phyloP scores from a whole-genome alignment of 2,329 filamentous ascomycete species.

The Paradendryphiella salina region DNA sequence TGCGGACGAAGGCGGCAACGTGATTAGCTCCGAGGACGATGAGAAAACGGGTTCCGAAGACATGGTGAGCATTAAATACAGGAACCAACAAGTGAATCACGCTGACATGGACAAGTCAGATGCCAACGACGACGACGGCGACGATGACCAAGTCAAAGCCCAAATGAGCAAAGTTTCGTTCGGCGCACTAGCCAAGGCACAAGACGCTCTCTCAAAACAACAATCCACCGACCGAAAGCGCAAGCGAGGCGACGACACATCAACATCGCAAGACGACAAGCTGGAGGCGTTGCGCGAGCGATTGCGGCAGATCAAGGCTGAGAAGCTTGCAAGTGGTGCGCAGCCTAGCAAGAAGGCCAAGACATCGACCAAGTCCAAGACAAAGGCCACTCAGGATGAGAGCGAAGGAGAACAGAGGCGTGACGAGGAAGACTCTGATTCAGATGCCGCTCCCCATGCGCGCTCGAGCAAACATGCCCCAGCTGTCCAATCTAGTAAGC shows the following conservation, averaged over 20 bases:
- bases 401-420: slow-evolving; percentile 38
- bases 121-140: slow-evolving; percentile 47
- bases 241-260: slow-evolving; percentile 48
- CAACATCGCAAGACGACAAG: slow-evolving; percentile 51
- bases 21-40: slow-evolving; percentile 43
- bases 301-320: slow-evolving; percentile 50
- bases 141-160: slow-evolving; percentile 49
- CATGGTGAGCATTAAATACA: slow-evolving; percentile 21
- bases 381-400: slow-evolving; percentile 15
- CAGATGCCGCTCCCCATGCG: slow-evolving; percentile 44
- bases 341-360: slow-evolving; percentile 29
- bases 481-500: slow-evolving; percentile 77
- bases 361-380: slow-evolving; percentile 20
- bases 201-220: slow-evolving; percentile 63
- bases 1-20: slow-evolving; percentile 41
- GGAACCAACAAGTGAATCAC: not conserved
- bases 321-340: slow-evolving; percentile 38
- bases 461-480: slow-evolving; percentile 87
- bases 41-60: slow-evolving; percentile 31
- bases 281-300: slow-evolving; percentile 51
- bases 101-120: slow-evolving; percentile 30
- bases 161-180: slow-evolving; percentile 72
- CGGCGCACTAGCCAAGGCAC: slow-evolving; percentile 84
- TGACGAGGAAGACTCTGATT: slow-evolving; percentile 35
- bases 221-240: slow-evolving; percentile 45